Percentiles rank a stretch among this genome's conserved stretches.
Conservation (phyloP, 2,329 filamentous ascomycete species). For the Lachnellula cervina region DNA sequence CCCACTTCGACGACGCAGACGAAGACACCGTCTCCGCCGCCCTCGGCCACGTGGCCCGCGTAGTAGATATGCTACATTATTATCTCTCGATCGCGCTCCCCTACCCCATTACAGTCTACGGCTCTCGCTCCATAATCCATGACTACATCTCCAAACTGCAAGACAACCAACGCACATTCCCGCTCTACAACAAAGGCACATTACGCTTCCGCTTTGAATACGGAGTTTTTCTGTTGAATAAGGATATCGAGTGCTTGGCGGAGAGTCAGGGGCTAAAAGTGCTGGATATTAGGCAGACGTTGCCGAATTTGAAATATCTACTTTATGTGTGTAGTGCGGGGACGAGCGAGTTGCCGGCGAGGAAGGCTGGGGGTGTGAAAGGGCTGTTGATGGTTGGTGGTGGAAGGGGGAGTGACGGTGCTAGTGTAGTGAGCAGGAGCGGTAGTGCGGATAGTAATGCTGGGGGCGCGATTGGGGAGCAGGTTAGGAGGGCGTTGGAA, state of each 20-base stretch:
- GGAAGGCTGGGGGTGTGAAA: conserved; percentile 56
- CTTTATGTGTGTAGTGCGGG: conserved; percentile 86
- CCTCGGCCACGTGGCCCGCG: conserved; percentile 71
- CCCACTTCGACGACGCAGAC: conserved; percentile 62
- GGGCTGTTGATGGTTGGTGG: conserved; percentile 47
- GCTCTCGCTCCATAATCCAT: conserved; percentile 69
- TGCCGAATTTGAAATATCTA: conserved; percentile 91
- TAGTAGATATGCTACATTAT: conserved; percentile 71
- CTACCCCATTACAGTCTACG: conserved; percentile 69
- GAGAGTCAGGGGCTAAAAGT: conserved; percentile 67
- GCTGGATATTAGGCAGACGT: conserved; percentile 83
- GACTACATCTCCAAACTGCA: conserved; percentile 63
- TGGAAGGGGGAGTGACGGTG: conserved; percentile 12
- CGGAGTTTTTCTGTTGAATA: conserved; percentile 93
- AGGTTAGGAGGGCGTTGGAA: background rate
- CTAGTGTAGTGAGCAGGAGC: conserved; percentile 19
- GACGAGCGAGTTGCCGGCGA: conserved; percentile 55
- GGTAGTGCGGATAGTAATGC: conserved; percentile 27
- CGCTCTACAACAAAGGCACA: conserved; percentile 67
- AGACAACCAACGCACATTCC: conserved; percentile 60
- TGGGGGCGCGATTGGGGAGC: background rate
- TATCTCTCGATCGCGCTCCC: conserved; percentile 77
- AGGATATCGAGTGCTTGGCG: conserved; percentile 74
- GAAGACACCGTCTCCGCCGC: conserved; percentile 75
- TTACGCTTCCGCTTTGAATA: conserved; percentile 93